phyloP scores from a whole-genome alignment of 192 early-diverging fungal species.

The Backusella macrospora region DNA sequence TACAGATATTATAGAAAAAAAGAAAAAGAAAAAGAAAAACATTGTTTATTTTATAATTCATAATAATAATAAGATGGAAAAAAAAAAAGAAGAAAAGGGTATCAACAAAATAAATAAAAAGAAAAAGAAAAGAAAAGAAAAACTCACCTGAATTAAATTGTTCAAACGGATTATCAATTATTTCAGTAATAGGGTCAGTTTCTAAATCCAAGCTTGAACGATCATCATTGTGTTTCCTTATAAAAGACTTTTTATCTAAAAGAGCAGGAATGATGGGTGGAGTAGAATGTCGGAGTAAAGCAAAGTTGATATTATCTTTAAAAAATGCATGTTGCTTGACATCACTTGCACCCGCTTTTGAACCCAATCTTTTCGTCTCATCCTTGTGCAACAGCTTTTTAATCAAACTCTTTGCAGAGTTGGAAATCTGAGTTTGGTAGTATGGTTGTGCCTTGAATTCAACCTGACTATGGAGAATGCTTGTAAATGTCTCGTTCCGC shows the following conservation, averaged over 20 bases:
- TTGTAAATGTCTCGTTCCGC: slow-evolving; percentile 86
- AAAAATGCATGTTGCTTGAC: slow-evolving; percentile 93
- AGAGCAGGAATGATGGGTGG: slow-evolving; percentile 80
- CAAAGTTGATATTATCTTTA: slow-evolving; percentile 84
- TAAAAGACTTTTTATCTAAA: slow-evolving; percentile 26
- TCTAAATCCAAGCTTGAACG: slow-evolving; percentile 67
- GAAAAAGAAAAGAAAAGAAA: not conserved
- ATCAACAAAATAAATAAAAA: not conserved
- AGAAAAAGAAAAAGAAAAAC: not conserved
- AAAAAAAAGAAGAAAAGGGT: not conserved
- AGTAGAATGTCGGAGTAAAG: slow-evolving; percentile 77
- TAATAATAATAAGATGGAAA: not conserved
- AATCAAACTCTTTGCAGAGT: slow-evolving; percentile 73
- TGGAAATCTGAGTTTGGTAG: slow-evolving; percentile 24
- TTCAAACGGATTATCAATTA: slow-evolving; percentile 54
- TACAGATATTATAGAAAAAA: slow-evolving; percentile 15
- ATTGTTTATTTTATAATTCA: not conserved
- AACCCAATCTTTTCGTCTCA: slow-evolving; percentile 88
- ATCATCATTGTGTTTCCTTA: slow-evolving; percentile 36
- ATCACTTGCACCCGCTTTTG: slow-evolving; percentile 86
- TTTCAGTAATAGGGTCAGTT: slow-evolving; percentile 46
- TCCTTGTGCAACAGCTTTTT: slow-evolving; percentile 86
- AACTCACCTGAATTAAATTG: slow-evolving; percentile 55
- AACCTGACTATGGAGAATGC: slow-evolving; percentile 82
- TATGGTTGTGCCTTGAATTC: slow-evolving; percentile 62